These are phyloP conservation scores for Inonotus obliquus DNA, from an alignment of 1,284 basidiomycete genomes.

Conservation along the genomic window DNA sequence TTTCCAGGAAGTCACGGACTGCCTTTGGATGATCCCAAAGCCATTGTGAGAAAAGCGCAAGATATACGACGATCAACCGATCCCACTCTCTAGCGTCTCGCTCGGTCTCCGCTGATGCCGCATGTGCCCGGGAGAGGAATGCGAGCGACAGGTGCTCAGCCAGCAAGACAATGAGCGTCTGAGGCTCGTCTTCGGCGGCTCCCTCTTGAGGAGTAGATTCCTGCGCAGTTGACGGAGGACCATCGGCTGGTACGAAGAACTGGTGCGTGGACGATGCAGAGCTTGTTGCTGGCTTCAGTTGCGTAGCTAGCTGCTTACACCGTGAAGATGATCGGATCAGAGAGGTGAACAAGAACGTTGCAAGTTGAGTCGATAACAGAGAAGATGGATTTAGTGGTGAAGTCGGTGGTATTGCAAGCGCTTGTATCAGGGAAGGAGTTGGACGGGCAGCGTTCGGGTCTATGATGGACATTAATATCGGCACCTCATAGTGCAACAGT, in stretches of 20 bases:
- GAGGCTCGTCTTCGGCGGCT: slow-evolving; percentile 59
- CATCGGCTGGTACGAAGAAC: slow-evolving; percentile 75
- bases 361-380: slow-evolving; percentile 61
- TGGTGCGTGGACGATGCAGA: slow-evolving; percentile 28
- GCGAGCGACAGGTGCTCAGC: slow-evolving; percentile 69
- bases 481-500: slow-evolving; percentile 17
- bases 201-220: slow-evolving; percentile 27
- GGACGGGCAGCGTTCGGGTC: slow-evolving; percentile 38
- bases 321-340: slow-evolving; percentile 62
- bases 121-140: slow-evolving; percentile 61
- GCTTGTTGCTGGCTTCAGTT: slow-evolving; percentile 50
- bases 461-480: slow-evolving; percentile 21
- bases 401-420: slow-evolving; percentile 51
- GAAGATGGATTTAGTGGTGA: slow-evolving; percentile 47
- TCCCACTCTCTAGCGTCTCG: slow-evolving; percentile 80
- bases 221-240: slow-evolving; percentile 32
- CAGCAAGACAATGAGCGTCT: slow-evolving; percentile 65
- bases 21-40: slow-evolving; percentile 93
- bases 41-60: slow-evolving; percentile 85
- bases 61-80: slow-evolving; percentile 81
- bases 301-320: slow-evolving; percentile 75
- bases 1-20: slow-evolving; percentile 86
- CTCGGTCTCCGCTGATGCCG: slow-evolving; percentile 55
- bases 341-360: slow-evolving; percentile 66
- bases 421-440: slow-evolving; percentile 61